Base-by-base conservation (phyloP, 2,329 filamentous ascomycete genomes). In the Monosporascus sp. region DNA sequence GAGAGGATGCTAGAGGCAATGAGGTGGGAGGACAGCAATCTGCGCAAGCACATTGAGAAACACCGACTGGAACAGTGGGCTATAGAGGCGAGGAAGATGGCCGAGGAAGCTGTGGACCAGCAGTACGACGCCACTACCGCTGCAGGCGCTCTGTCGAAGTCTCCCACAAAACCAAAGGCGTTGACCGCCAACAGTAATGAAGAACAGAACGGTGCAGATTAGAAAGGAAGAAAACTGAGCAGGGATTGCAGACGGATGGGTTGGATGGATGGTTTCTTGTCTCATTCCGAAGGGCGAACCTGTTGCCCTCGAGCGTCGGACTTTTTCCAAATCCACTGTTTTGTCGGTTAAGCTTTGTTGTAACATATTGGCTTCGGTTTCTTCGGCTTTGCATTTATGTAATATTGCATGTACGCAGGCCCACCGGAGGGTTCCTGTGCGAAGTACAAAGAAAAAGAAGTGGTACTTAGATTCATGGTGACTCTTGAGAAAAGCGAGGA, bases 1-100 rank as follows among this genome's bases (percentile, higher is more conserved):
- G 77, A 83, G 53, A 85, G 84, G 53, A 79, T 96, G 54, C 72
- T 86, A 27, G 81, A 85, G 26, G 89, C 90, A 54, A 87, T 94
- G 73, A 76, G 81, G 53, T 78, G 78, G 53, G 91, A 96, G 70
- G 88, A 93, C 64, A 78, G 80, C 55, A 66, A 80, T 11, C 75
- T 97, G 40, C 73, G 77, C 50, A 77, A 78, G 49, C 84, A 84
- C 65, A 76, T 94, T 20, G 81, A 87, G 52, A 85, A 85, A 67
- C 78, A 84, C 54, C 79, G 85, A 38, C 78, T 96, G 11, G 82
- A 84, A 7, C 78, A 86, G 52, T 96, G 92, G 89, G 69, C 75
- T 7, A 61, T 62, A 53, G 65, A 66, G 52, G 63, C 63, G 14
- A 58, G 59, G 35, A 65, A 61, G 45, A 60, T 60, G 31, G 65